These are phyloP conservation scores for Ailanthus altissimus DNA, from an alignment of 345 rosid genomes.

Conservation along the genomic window DNA sequence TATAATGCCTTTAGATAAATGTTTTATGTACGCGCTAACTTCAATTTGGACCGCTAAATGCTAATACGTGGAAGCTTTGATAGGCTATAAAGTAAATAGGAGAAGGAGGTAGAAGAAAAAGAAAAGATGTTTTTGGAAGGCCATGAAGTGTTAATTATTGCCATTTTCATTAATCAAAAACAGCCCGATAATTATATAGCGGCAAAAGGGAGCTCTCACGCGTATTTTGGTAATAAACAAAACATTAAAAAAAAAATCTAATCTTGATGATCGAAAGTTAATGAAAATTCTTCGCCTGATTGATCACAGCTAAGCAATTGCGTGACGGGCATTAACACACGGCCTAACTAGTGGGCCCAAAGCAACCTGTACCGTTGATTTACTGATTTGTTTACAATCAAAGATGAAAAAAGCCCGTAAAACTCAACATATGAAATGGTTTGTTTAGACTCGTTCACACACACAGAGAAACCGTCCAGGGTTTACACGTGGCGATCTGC, in stretches of 20 bases:
- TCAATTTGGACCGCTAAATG: too few relatives aligned
- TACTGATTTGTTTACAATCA: not conserved
- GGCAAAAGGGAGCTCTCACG: not conserved
- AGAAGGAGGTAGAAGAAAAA: not conserved
- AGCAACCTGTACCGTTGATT: not conserved
- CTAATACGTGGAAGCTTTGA: not conserved
- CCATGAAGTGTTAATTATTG: not conserved
- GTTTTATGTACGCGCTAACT: too few relatives aligned
- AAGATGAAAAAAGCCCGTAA: not conserved
- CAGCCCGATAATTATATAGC: not conserved
- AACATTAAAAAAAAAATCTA: not conserved
- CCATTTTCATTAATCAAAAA: not conserved
- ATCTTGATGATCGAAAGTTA: not conserved
- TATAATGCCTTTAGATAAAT: too few relatives aligned
- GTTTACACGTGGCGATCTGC: not conserved
- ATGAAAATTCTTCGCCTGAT: not conserved
- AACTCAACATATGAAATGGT: not conserved
- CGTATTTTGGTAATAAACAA: not conserved
- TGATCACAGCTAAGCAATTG: constrained; percentile 13
- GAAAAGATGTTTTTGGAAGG: not conserved
- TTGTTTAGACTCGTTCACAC: not conserved
- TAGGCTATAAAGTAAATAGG: not conserved
- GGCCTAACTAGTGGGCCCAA: not conserved
- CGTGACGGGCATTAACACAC: not conserved
- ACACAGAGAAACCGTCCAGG: not conserved